phyloP scores from a whole-genome alignment of 768 basidiomycete genomes.

The Hydnomerulius pinastri region DNA sequence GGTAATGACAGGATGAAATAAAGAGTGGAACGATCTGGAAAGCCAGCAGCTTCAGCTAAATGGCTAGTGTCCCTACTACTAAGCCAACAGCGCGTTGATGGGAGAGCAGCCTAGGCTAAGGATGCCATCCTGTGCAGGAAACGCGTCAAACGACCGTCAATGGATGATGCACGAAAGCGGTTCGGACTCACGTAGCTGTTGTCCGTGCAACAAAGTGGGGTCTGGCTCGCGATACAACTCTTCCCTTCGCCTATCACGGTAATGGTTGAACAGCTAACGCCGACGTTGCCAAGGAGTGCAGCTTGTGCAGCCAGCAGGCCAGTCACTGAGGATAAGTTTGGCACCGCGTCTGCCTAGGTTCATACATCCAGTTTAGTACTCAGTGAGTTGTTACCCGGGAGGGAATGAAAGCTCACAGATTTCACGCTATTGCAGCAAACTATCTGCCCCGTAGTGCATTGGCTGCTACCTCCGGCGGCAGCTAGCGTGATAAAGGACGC shows the following conservation, averaged over 20 bases:
- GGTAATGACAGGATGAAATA: no score
- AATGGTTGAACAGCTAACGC: slow-evolving; percentile 5
- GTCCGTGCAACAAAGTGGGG: slow-evolving; percentile 15
- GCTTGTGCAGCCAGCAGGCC: slow-evolving; percentile 10
- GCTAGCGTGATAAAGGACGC: slow-evolving; percentile 6
- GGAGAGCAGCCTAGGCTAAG: slow-evolving; percentile 16
- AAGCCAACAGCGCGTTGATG: slow-evolving; percentile 2
- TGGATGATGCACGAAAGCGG: neutral
- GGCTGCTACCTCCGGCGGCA: slow-evolving; percentile 7
- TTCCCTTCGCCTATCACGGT: slow-evolving; percentile 15
- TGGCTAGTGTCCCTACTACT: neutral
- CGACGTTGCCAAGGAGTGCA: slow-evolving; percentile 16
- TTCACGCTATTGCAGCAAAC: slow-evolving; percentile 12
- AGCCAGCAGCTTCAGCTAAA: no score
- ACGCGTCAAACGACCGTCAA: neutral
- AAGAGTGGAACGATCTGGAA: no score
- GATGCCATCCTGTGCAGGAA: slow-evolving; percentile 4
- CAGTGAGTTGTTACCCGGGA: neutral
- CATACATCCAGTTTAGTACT: neutral
- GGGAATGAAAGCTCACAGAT: slow-evolving; percentile 7
- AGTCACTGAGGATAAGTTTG: slow-evolving; percentile 3
- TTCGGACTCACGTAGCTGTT: slow-evolving; percentile 14
- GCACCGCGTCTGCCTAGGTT: slow-evolving; percentile 7
- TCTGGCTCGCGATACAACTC: slow-evolving; percentile 10
- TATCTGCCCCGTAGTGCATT: slow-evolving; percentile 9